Base-by-base conservation (phyloP, 208 protist genomes). In the Acanthamoeba lenticulata region DNA sequence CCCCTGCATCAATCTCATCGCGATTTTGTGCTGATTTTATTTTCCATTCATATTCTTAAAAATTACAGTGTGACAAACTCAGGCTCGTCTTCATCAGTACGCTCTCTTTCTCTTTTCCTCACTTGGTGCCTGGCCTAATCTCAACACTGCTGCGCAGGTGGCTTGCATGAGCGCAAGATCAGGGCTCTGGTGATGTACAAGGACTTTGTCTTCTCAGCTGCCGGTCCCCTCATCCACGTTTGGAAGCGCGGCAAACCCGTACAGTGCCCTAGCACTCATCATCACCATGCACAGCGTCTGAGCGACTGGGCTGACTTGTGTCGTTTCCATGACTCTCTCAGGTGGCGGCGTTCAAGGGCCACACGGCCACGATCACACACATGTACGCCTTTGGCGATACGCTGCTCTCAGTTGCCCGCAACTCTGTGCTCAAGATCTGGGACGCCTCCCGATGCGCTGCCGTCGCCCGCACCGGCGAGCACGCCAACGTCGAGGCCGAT, bases 171-270 rank as follows among this genome's bases (percentile, higher is more conserved):
- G 38, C 49, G 57, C 55, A 72, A 44, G 55, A 91, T 91, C 6
- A 65, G 55, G 32, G 47, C 55, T 21, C 5, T 91, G 52, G 11
- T 72, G 6, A 91, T 72, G 55, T 27, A 91, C 15, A 72, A 72
- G 55, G 55, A 74, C 34, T 91, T 91, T 47, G 60, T 72, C 13
- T 49, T 91, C 49, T 72, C 85, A 4, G 57, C 13, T 38, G 57
- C 85, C 24, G 85, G 85, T 27, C 11, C 49, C 2, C 38, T 74
- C 3, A 27, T 91, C 17, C n/a, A 91, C 60, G 55, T 72, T 2
- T 91, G 85, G 85, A 91, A 72, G 85, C 85, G 85, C 7, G 85
- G 55, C 55, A 72, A 65, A 27, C 27, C 44, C 13, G 85, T 91
- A 55, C 79, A 11, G 7, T 72, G 9, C 32, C 1, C 72, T 83